A percentile compares a stretch with the other conserved stretches of the same genome.
phyloP scores from a whole-genome alignment of 306 rosid species.

The cucumber (Cucumis sativus) region DNA sequence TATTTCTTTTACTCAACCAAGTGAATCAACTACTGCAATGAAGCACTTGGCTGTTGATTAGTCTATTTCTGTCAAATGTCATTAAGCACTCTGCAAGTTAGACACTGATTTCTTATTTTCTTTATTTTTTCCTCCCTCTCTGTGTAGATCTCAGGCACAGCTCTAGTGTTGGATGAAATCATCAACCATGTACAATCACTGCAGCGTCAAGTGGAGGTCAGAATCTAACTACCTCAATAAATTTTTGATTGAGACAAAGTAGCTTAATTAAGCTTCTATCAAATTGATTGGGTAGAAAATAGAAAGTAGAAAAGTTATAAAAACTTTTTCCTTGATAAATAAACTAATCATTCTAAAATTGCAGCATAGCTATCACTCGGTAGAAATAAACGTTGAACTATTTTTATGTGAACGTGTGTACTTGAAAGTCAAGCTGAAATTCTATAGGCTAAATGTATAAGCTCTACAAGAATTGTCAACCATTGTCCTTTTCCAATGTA shows the following conservation, averaged over 20 bases:
- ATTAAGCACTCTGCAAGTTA: background rate
- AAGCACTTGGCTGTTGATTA: background rate
- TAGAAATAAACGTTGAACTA: background rate
- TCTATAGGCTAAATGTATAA: background rate
- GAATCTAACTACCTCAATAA: conserved; percentile 9
- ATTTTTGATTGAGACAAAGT: background rate
- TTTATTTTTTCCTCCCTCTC: background rate
- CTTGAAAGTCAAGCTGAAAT: background rate
- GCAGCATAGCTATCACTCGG: background rate
- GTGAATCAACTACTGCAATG: background rate
- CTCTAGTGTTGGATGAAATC: conserved; percentile 87
- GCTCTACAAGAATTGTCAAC: background rate
- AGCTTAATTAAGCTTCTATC: background rate
- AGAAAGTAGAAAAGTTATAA: background rate
- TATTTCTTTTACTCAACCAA: background rate
- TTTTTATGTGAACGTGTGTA: background rate
- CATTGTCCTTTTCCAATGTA: no score
- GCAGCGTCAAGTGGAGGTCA: conserved; percentile 94
- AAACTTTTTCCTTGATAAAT: background rate
- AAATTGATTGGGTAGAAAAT: background rate
- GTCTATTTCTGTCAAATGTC: background rate
- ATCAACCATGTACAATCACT: conserved; percentile 92
- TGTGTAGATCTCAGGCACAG: conserved; percentile 83
- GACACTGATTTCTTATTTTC: background rate
- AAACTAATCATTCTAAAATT: background rate